Percentiles rank a stretch among this genome's conserved stretches.
These are phyloP conservation scores for Grammothele lineata DNA, from an alignment of 768 basidiomycete species.

Conservation along the genomic window DNA sequence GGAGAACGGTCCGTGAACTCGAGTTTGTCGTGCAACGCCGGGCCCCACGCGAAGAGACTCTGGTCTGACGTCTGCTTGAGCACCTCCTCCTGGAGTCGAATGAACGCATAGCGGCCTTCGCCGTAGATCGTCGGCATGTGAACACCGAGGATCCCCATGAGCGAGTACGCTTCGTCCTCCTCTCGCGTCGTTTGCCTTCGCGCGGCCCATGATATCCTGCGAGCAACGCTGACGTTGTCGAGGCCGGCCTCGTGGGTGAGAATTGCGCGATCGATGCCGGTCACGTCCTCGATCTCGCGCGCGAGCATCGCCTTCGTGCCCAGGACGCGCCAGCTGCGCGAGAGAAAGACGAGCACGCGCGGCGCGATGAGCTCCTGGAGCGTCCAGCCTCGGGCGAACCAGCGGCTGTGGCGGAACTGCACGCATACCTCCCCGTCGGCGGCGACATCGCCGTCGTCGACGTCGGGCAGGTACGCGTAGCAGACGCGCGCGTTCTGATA, in stretches of 20 bases:
- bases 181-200: not conserved
- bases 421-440: no score
- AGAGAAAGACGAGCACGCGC: not conserved
- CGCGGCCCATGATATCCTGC: conserved; percentile 7
- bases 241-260: not conserved
- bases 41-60: conserved; percentile 4
- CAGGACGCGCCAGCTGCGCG: not conserved
- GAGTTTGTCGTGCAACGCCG: not conserved
- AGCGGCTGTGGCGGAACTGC: not conserved
- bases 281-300: not conserved
- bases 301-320: conserved; percentile 2
- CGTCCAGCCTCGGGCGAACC: conserved; percentile 6
- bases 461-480: conserved; percentile 8
- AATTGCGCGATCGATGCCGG: not conserved
- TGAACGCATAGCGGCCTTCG: conserved; percentile 5
- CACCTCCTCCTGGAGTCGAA: conserved; percentile 3
- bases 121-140: conserved; percentile 3
- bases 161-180: conserved; percentile 8
- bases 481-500: conserved; percentile 5
- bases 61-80: conserved; percentile 1
- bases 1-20: not conserved
- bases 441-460: not conserved
- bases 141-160: conserved; percentile 7
- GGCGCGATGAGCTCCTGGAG: conserved; percentile 2
- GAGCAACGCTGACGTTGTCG: conserved; percentile 2